These are phyloP conservation scores for Aspergillus sclerotiicarbonarius DNA, from an alignment of 495 filamentous ascomycete species.

Conservation along the genomic window DNA sequence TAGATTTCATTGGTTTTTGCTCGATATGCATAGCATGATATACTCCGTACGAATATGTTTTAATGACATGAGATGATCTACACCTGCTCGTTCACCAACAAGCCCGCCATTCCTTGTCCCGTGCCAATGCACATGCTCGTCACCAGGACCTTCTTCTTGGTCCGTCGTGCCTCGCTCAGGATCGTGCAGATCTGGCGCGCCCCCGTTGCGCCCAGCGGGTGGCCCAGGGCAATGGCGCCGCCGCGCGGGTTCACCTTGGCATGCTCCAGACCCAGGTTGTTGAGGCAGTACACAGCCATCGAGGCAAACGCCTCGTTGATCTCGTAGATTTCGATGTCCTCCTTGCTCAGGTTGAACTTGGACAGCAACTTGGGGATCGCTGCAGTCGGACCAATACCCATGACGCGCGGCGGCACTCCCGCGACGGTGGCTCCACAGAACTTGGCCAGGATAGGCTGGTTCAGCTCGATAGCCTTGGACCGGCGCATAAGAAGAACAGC, in stretches of 20 bases:
- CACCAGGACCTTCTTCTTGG: slow-evolving; percentile 78
- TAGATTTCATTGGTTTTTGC: not conserved
- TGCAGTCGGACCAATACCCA: slow-evolving; percentile 94
- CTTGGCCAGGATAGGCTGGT: slow-evolving; percentile 91
- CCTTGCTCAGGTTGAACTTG: slow-evolving; percentile 74
- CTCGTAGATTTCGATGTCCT: slow-evolving; percentile 87
- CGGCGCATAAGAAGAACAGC: slow-evolving; percentile 92
- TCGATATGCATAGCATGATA: not conserved
- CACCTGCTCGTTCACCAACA: slow-evolving; percentile 78
- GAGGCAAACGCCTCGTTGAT: slow-evolving; percentile 97
- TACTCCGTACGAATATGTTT: not conserved
- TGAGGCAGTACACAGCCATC: slow-evolving; percentile 92
- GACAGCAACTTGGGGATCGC: slow-evolving; percentile 91
- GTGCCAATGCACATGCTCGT: slow-evolving; percentile 89
- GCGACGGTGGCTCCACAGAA: slow-evolving; percentile 90
- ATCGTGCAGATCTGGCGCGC: slow-evolving; percentile 79
- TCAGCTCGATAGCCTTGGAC: slow-evolving; percentile 79
- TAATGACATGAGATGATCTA: slow-evolving; percentile 19
- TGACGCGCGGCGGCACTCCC: slow-evolving; percentile 86
- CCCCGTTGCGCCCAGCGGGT: slow-evolving; percentile 80
- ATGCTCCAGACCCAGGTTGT: slow-evolving; percentile 72
- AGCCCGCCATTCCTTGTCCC: slow-evolving; percentile 79
- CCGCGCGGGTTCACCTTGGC: slow-evolving; percentile 88
- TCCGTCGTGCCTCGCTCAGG: slow-evolving; percentile 74
- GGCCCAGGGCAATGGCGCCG: slow-evolving; percentile 76